Evolutionary conservation across 1,284 basidiomycete species (phyloP), one percentile per base, ranked within the genome.

Genomic region (Ustilago nuda): DNA sequence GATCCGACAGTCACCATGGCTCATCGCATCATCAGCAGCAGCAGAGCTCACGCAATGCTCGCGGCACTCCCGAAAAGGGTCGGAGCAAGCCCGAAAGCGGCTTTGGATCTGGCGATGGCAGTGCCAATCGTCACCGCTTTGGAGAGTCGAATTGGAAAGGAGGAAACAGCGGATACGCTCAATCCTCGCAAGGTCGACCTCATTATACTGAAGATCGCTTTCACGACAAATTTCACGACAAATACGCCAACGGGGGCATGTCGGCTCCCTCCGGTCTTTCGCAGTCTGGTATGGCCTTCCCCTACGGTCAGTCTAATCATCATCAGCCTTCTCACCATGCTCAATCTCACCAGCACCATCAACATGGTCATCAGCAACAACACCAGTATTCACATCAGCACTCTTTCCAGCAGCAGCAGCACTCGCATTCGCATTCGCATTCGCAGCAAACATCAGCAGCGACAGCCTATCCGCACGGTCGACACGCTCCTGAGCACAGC

Each of bases 131-230:
- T 32, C 65, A 66, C 13, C 57, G 37, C 32, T 66, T 56, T 32
- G 48, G 23, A 23, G 70, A 72, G 8, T 35, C 43, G 17, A 39
- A 43, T 4, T 72, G 70, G 70, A 72, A 64, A 41, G 37, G 39
- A n/a, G 45, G 39, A n/a, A 50, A 53, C 61, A 50, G 61, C 36
- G 43, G 33, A 4, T 70, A 66, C 48, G 64, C 62, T 2, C 46
- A 58, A n/a, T 37, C 63, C 9, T 52, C n/a, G 1, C 60, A 61
- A 32, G 27, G 19, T 5, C 41, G 63, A 48, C 37, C 56, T 27
- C 65, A 72, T 46, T 71, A 75, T 46, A 5, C 50, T 8, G 67
- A 70, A 27, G 72, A 75, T n/a, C 72, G 72, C 50, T 75, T 64
- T 37, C 68, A 75, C 23, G 60, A 67, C 36, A 68, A 65, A 23